Evolutionary conservation across 2,329 filamentous ascomycete genomes (phyloP).

Genomic region (Aspergillus vadensis): DNA sequence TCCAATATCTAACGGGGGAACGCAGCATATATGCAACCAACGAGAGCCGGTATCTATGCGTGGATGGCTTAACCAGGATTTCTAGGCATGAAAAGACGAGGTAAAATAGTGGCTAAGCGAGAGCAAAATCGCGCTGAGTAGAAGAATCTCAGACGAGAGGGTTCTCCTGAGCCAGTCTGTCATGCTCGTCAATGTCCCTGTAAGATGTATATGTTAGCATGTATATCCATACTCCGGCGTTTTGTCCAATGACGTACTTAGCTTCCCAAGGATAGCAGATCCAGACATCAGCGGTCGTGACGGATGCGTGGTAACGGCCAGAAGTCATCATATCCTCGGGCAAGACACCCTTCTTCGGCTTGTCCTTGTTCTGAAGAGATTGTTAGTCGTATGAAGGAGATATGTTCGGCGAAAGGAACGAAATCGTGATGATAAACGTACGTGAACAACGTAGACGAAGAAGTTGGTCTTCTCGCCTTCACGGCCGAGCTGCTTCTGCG

Average conservation of each 20-base stretch:
- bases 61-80: background rate
- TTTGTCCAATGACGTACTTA: conserved; percentile 50
- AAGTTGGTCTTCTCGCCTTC: conserved; percentile 78
- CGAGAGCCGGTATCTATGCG: conserved; percentile 12
- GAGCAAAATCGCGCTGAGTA: background rate
- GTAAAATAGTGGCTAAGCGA: background rate
- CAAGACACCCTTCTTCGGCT: conserved; percentile 86
- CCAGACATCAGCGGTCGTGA: conserved; percentile 92
- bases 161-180: conserved; percentile 62
- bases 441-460: conserved; percentile 92
- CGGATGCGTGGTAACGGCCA: conserved; percentile 77
- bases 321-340: conserved; percentile 74
- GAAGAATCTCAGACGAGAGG: conserved; percentile 30
- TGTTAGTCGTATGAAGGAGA: background rate
- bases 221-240: background rate
- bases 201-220: conserved; percentile 24
- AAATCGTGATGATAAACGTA: conserved; percentile 47
- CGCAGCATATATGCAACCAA: conserved; percentile 19
- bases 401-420: background rate
- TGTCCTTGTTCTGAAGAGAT: conserved; percentile 81
- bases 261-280: conserved; percentile 99
- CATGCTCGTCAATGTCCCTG: conserved; percentile 88
- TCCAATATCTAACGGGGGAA: conserved; percentile 2
- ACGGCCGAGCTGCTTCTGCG: conserved; percentile 71
- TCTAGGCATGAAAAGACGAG: background rate